Evolutionary conservation across 805 yeast genomes (phyloP).

Genomic region (Candida berthetii): DNA sequence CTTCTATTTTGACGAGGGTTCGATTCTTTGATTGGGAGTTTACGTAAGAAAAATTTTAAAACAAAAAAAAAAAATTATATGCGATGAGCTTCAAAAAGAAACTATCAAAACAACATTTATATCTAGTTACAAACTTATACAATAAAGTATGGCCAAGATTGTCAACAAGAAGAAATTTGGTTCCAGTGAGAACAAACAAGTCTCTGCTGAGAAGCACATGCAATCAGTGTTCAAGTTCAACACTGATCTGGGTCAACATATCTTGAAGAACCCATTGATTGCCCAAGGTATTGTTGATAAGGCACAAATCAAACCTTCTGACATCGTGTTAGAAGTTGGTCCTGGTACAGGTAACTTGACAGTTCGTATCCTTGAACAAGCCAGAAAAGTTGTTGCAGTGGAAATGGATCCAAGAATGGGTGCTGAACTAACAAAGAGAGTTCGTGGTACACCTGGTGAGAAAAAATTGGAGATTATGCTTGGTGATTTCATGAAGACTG

Average conservation of each 20-base stretch:
- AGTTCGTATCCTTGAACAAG: constrained; percentile 86
- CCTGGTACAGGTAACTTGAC: constrained; percentile 99
- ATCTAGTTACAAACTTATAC: too few species aligned
- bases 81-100: not conserved
- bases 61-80: not conserved
- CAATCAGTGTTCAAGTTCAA: constrained; percentile 92
- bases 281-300: constrained; percentile 99
- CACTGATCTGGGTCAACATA: constrained; percentile 95
- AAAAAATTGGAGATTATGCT: constrained; percentile 85
- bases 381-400: constrained; percentile 89
- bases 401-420: constrained; percentile 99
- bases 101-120: not conserved
- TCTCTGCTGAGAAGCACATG: constrained; percentile 62
- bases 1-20: too few species aligned
- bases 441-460: constrained; percentile 92
- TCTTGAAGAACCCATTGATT: constrained; percentile 89
- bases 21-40: too few species aligned
- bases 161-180: constrained; percentile 55
- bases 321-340: constrained; percentile 91
- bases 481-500: constrained; percentile 96
- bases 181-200: constrained; percentile 46
- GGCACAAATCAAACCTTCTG: constrained; percentile 89
- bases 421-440: constrained; percentile 95
- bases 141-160: constrained; percentile 54
- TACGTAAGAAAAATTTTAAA: too few species aligned